phyloP scores from a whole-genome alignment of 805 yeast genomes.

The Metschnikowia amazonensis region DNA sequence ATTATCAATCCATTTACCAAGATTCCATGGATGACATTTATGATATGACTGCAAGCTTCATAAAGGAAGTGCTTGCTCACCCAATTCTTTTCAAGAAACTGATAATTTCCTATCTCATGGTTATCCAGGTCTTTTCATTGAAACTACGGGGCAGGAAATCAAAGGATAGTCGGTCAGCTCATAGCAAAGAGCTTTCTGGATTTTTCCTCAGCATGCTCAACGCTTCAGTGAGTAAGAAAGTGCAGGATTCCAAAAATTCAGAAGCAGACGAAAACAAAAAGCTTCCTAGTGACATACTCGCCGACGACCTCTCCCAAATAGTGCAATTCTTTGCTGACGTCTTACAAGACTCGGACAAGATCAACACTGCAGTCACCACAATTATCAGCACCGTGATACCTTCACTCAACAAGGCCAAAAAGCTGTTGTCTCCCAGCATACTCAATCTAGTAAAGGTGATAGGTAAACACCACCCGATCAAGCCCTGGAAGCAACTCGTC shows the following conservation, averaged over 20 bases:
- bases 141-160: conserved; percentile 58
- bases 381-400: conserved; percentile 51
- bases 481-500: conserved; percentile 64
- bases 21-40: conserved; percentile 82
- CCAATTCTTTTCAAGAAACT: conserved; percentile 45
- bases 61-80: conserved; percentile 54
- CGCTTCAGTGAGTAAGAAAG: conserved; percentile 10
- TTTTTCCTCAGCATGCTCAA: conserved; percentile 30
- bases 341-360: conserved; percentile 60
- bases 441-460: conserved; percentile 42
- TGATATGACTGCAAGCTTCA: conserved; percentile 51
- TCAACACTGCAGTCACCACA: conserved; percentile 44
- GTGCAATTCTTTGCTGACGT: conserved; percentile 32
- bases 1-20: conserved; percentile 62
- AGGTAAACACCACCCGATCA: conserved; percentile 33
- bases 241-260: not conserved
- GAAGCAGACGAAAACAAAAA: not conserved
- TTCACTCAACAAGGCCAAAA: conserved; percentile 49
- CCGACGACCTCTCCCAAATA: conserved; percentile 13
- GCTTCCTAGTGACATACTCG: conserved; percentile 32
- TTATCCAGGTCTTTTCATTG: conserved; percentile 48
- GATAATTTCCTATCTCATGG: conserved; percentile 50
- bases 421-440: conserved; percentile 39
- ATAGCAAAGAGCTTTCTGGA: conserved; percentile 46
- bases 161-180: conserved; percentile 38